phyloP scores from a whole-genome alignment of 345 rosid genomes.

The Pistacia integerrima region DNA sequence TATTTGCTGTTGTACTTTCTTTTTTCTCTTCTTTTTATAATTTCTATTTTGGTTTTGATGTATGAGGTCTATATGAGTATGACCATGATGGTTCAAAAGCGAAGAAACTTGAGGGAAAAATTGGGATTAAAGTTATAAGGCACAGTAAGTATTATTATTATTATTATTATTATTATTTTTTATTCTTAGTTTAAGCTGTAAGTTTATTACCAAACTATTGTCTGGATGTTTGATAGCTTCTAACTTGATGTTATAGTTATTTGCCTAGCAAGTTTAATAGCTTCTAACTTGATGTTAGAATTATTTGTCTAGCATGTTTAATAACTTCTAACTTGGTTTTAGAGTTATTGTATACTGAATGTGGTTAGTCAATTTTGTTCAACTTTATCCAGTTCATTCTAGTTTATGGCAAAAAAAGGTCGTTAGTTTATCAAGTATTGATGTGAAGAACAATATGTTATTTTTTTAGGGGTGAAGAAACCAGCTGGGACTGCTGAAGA shows the following conservation, averaged over 20 bases:
- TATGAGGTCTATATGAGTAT: constrained; percentile 78
- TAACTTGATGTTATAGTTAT: background rate
- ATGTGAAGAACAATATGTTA: constrained; percentile 12
- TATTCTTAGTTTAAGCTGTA: background rate
- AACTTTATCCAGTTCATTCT: constrained; percentile 2
- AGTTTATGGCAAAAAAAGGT: background rate
- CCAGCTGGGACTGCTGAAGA: constrained; percentile 96
- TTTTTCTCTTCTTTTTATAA: constrained; percentile 6
- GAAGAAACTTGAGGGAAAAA: constrained; percentile 74
- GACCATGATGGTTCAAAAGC: constrained; percentile 88
- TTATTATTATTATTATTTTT: background rate
- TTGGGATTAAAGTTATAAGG: constrained; percentile 85
- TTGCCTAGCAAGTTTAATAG: background rate
- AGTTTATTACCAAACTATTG: background rate
- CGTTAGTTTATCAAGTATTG: constrained; percentile 12
- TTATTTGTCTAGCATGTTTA: background rate
- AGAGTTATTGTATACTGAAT: background rate
- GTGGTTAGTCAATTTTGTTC: background rate
- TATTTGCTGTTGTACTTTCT: background rate
- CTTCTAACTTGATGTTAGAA: background rate
- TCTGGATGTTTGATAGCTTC: background rate
- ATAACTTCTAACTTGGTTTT: background rate
- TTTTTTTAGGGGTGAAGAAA: constrained; percentile 69
- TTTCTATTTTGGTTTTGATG: constrained; percentile 23
- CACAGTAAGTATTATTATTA: constrained; percentile 58